phyloP scores from a whole-genome alignment of 208 protist genomes.

The Leishmania mexicana region DNA sequence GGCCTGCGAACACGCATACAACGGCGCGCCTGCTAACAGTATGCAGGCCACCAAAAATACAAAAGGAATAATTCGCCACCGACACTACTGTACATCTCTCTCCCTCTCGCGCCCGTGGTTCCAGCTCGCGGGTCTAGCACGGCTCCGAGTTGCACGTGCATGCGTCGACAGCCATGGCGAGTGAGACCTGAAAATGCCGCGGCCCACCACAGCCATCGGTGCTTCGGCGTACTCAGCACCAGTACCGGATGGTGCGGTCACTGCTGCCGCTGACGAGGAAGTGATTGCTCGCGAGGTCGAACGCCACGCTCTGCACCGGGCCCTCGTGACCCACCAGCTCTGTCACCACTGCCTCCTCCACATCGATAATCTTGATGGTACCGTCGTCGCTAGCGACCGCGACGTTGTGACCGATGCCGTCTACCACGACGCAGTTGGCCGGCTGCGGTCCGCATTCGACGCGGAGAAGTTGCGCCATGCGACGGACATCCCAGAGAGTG shows the following conservation, averaged over 20 bases:
- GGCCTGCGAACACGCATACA: background rate
- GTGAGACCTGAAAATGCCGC: background rate
- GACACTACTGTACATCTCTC: constrained; percentile 5
- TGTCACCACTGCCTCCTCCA: constrained; percentile 73
- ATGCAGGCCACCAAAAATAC: background rate
- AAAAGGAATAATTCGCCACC: background rate
- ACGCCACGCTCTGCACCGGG: constrained; percentile 87
- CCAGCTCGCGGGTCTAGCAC: background rate
- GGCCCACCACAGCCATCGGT: background rate
- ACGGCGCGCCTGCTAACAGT: background rate
- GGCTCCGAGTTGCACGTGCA: background rate
- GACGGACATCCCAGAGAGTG: constrained; percentile 79
- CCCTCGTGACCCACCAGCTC: constrained; percentile 81
- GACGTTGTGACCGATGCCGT: constrained; percentile 74
- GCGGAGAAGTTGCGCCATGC: constrained; percentile 58
- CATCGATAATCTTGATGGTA: constrained; percentile 95
- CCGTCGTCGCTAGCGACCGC: constrained; percentile 94
- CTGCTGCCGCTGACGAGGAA: constrained; percentile 85
- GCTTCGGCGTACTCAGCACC: constrained; percentile 45
- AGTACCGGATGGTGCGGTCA: constrained; percentile 86
- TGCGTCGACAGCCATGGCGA: background rate
- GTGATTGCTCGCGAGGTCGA: constrained; percentile 71
- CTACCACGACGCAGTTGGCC: constrained; percentile 77
- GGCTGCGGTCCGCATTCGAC: constrained; percentile 75
- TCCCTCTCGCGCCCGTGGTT: background rate